Base-by-base conservation (phyloP, 2,329 filamentous ascomycete species). In the Teratosphaeria viscida region DNA sequence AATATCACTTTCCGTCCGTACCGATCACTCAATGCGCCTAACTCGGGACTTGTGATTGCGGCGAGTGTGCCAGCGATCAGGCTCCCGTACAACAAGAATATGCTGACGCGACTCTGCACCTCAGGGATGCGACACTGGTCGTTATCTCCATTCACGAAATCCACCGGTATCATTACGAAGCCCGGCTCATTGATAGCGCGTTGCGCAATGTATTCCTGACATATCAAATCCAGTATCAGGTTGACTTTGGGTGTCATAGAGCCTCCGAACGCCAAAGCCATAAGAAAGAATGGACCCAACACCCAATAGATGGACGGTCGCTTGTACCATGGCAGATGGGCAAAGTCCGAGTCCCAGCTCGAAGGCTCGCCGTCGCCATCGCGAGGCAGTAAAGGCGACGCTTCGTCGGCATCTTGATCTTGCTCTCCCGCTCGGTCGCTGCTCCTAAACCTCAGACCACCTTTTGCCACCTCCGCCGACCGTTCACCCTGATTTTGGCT, bases 201-300 rank as follows among this genome's bases (percentile, higher is more conserved):
- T 66, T 95, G 87, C 27, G 85, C 81, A 65, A 94, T 87, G 73
- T 96, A 95, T 62, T 88, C 82, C 63, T 85, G 83, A 73, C 94
- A 99, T 57, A 97, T 84, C 32, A 99, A 80, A 60, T 86, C 82
- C 62, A 95, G 80, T 63, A 95, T 90, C 74, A 96, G 76, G 69
- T 96, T 95, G 63, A 96, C 80, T 72, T 88, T 94, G 10, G 92
- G 92, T 8, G 96, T 89, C 7, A 94, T 79, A 6, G 89, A 83
- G 59, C 90, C 90, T 35, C 92, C 94, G 73, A 94, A 92, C 0
- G 92, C 91, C 58, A 95, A 78, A 0, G 90, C 90, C 70, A 90
- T 92, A 53, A 96, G 74, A 59, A 88, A 80, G 73, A 92, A 94
- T 0, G 91, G 89, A 0, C 82, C 84, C 7, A 97, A 73, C 4